Evolutionary conservation across 257 asterid genomes (phyloP).

Genomic region (Penstemon barbatus): DNA sequence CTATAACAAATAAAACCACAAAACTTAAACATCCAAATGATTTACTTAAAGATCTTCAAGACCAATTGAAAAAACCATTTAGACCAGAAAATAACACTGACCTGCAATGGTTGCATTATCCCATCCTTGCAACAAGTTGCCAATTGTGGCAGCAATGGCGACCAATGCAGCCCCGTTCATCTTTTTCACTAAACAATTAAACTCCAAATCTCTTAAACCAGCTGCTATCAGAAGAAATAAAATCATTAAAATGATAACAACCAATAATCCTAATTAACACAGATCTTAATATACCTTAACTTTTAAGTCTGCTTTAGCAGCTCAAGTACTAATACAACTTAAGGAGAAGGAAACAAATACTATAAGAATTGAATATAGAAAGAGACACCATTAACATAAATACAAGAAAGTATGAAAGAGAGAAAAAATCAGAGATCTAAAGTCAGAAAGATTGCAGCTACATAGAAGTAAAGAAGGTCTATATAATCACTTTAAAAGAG

Average conservation of each 20-base stretch:
- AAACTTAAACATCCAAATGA: constrained; percentile 5
- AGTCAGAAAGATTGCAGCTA: constrained; percentile 15
- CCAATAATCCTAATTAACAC: constrained; percentile 21
- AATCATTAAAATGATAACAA: constrained; percentile 19
- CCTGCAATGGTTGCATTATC: constrained; percentile 92
- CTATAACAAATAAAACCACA: background rate
- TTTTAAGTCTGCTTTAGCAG: constrained; percentile 15
- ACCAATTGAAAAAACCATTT: background rate
- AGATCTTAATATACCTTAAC: constrained; percentile 29
- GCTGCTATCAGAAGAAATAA: constrained; percentile 22
- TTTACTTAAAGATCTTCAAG: background rate
- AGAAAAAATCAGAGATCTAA: constrained; percentile 24
- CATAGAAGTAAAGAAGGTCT: constrained; percentile 27
- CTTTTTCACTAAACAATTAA: constrained; percentile 26
- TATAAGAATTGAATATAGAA: constrained; percentile 1
- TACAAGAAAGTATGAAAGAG: constrained; percentile 9
- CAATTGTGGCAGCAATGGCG: constrained; percentile 76
- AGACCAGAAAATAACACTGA: constrained; percentile 23
- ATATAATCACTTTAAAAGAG: constrained; percentile 13
- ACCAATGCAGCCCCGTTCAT: constrained; percentile 81
- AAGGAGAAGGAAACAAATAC: constrained; percentile 4
- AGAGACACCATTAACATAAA: constrained; percentile 33
- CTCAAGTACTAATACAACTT: background rate
- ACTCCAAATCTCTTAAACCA: constrained; percentile 29
- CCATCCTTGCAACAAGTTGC: constrained; percentile 86